Conservation (phyloP, 2,329 filamentous ascomycete genomes). For the Fusarium acutatum region DNA sequence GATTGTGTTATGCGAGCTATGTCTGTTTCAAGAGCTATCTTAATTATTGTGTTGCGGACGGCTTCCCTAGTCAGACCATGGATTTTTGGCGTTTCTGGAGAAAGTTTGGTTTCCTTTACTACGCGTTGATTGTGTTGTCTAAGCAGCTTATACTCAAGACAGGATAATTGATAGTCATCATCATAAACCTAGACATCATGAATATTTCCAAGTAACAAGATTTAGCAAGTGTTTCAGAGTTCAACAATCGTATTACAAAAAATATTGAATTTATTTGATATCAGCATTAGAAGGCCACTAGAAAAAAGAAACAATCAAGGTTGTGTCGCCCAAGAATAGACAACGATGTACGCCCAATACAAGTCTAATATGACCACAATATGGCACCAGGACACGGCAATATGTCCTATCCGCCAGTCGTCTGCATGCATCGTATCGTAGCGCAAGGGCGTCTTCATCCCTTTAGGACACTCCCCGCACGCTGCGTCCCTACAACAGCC, state of each 20-base stretch:
- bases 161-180: background rate
- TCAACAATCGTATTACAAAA: conserved; percentile 32
- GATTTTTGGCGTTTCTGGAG: conserved; percentile 12
- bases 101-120: conserved; percentile 1
- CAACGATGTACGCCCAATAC: conserved; percentile 39
- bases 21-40: background rate
- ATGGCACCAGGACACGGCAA: conserved; percentile 16
- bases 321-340: conserved; percentile 42
- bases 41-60: background rate
- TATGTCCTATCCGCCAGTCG: conserved; percentile 27
- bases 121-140: background rate
- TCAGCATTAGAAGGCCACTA: conserved; percentile 72
- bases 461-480: conserved; percentile 28
- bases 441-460: conserved; percentile 33
- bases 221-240: background rate
- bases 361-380: conserved; percentile 33
- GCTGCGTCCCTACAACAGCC: conserved; percentile 35
- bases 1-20: background rate
- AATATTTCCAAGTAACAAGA: background rate
- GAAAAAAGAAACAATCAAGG: conserved; percentile 56
- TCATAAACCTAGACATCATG: background rate
- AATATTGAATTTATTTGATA: conserved; percentile 60
- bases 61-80: background rate
- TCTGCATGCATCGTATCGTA: conserved; percentile 32
- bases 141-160: background rate